Base-by-base conservation (phyloP, 768 basidiomycete genomes). In the Symmetrospora coprosmae region DNA sequence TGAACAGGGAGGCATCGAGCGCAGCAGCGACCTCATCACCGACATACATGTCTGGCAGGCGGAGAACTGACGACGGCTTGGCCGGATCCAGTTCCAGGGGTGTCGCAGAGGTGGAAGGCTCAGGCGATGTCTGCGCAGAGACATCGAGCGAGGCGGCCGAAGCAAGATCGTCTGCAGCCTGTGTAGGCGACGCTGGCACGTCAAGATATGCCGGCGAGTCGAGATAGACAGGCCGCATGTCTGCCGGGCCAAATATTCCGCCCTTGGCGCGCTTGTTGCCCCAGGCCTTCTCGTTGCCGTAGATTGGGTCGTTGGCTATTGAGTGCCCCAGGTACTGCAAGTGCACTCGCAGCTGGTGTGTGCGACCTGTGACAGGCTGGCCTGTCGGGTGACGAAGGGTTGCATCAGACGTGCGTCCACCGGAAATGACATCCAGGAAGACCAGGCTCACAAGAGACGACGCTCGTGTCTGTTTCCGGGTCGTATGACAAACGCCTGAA, bases 341-440 rank as follows among this genome's bases (percentile, higher is more conserved):
- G 70, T 99, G 94, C 2, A 99, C 92, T 49, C 94, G 80, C 60
- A 97, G 86, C 73, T 99, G 94, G 74, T 99, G 94, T 0, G 94
- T 94, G 65, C 92, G 79, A 47, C 92, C 92, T 4, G 94, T 99
- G 60, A 85, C 74, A 2, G 92, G 92, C 68, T 79, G 80, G 73
- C 87, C 87, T 88, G 67, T 28, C 31, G n/a, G n/a, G n/a, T n/a
- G n/a, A n/a, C n/a, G n/a, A n/a, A n/a, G n/a, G n/a, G n/a, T n/a
- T 21, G 6, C 28, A n/a, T 28, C 9, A 28, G 38, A 11, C 48
- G 30, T 6, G 7, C 17, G 40, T 4, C 16, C 1, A 4, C 7
- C 23, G n/a, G 25, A 55, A n/a, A 6, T n/a, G 23, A 35, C 8
- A 13, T 34, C 58, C 47, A 60, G 25, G 27, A 25, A n/a, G 19